Percentiles rank a stretch among this genome's conserved stretches.
Evolutionary conservation across 495 filamentous ascomycete species (phyloP).

Genomic region (Venustampulla echinocandica): DNA sequence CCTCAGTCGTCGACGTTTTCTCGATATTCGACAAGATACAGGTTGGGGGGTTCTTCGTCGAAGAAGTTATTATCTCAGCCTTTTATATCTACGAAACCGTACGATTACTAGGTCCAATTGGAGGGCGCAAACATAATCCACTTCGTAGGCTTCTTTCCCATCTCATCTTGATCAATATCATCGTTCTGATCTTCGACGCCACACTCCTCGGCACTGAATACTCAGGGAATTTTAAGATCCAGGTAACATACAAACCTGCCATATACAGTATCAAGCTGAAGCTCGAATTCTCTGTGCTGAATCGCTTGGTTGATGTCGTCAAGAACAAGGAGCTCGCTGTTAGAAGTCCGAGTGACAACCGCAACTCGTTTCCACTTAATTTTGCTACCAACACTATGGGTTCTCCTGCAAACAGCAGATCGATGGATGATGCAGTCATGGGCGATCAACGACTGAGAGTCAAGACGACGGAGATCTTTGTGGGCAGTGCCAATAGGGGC

Average conservation of each 20-base stretch:
- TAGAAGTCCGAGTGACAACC: background rate
- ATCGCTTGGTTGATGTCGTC: constrained; percentile 33
- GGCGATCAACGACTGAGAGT: too few relatives aligned
- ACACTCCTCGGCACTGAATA: constrained; percentile 42
- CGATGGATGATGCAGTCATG: too few relatives aligned
- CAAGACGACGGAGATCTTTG: too few relatives aligned
- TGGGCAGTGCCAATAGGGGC: too few relatives aligned
- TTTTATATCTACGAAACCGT: constrained; percentile 49
- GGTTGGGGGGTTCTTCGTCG: constrained; percentile 47
- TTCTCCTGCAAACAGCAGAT: too few relatives aligned
- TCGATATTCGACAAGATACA: constrained; percentile 50
- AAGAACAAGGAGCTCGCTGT: constrained; percentile 8
- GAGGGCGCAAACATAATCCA: constrained; percentile 17
- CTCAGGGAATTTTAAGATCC: constrained; percentile 40
- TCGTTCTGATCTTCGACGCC: constrained; percentile 39
- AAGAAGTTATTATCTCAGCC: constrained; percentile 49
- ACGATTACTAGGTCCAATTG: constrained; percentile 25
- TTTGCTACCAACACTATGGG: too few relatives aligned
- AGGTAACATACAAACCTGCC: constrained; percentile 48
- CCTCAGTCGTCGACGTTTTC: constrained; percentile 31
- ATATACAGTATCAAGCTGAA: constrained; percentile 59
- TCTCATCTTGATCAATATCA: constrained; percentile 44
- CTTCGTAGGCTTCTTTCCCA: constrained; percentile 27
- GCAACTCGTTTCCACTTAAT: background rate
- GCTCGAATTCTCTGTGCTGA: constrained; percentile 53